Evolutionary conservation across 371 early-diverging fungal species (phyloP).

Genomic region (Mortierella sp.): DNA sequence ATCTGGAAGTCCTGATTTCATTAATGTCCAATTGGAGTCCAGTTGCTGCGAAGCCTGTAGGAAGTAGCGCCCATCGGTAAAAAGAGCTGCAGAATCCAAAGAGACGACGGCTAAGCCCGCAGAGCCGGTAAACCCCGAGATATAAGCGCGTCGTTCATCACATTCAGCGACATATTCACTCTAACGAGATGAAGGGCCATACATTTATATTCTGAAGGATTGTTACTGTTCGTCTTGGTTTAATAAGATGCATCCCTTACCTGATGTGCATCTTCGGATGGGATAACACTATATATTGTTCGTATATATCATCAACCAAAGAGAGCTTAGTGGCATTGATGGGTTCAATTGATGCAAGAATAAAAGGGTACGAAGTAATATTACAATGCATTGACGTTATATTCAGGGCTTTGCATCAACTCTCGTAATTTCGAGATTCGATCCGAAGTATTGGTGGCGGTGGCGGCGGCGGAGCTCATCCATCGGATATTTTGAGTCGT

Average conservation of each 20-base stretch:
- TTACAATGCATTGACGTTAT: conserved; percentile 84
- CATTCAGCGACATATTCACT: conserved; percentile 97
- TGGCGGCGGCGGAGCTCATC: conserved; percentile 15
- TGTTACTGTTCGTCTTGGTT: neutral
- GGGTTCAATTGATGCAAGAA: no score
- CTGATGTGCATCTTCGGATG: conserved; percentile 97
- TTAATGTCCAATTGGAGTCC: conserved; percentile 91
- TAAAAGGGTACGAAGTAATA: neutral
- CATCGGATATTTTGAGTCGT: conserved; percentile 9
- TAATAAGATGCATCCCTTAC: conserved; percentile 53
- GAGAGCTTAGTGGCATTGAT: no score
- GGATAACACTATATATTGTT: conserved; percentile 75
- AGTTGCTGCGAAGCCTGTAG: conserved; percentile 96
- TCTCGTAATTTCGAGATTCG: conserved; percentile 77
- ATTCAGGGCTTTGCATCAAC: conserved; percentile 72
- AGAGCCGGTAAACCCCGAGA: conserved; percentile 98
- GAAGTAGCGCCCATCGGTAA: conserved; percentile 99
- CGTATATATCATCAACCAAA: neutral
- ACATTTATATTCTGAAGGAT: no score
- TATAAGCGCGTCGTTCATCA: conserved; percentile 95
- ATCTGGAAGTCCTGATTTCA: conserved; percentile 91
- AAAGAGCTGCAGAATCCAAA: conserved; percentile 79
- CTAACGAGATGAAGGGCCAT: conserved; percentile 50
- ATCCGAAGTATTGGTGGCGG: conserved; percentile 61
- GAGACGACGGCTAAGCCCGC: conserved; percentile 91